These are phyloP conservation scores for Sporisorium reilianum DNA, from an alignment of 1,284 basidiomycete species.

Conservation along the genomic window DNA sequence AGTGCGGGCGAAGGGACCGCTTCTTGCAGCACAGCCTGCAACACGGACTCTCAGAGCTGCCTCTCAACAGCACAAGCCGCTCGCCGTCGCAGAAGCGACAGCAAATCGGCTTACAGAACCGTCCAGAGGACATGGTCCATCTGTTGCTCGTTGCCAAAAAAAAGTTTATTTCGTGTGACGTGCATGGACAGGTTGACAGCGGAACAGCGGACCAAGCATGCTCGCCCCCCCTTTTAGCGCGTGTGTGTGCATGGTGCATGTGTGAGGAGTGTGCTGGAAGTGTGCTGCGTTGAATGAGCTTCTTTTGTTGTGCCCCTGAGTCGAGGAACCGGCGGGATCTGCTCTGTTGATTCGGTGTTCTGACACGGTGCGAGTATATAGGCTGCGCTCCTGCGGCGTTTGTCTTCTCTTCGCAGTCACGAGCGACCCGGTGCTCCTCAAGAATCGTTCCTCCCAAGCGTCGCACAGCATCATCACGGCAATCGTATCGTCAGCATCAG, in stretches of 20 bases:
- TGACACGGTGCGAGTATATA: neutral
- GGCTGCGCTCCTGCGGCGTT: no score
- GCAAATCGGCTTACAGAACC: neutral
- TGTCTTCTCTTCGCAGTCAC: no score
- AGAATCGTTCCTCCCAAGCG: no score
- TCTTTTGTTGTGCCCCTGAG: neutral
- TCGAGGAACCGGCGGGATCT: neutral
- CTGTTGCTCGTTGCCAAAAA: neutral
- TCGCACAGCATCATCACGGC: neutral
- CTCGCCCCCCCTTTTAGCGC: no score
- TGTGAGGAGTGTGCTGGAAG: no score
- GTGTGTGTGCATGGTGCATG: no score
- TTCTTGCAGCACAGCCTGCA: no score
- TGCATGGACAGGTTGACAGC: neutral
- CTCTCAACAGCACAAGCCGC: no score
- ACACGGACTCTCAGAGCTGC: no score
- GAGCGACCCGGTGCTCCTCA: neutral
- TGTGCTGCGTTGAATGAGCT: neutral
- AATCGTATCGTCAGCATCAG: neutral
- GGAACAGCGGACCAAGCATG: no score
- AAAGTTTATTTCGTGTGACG: neutral
- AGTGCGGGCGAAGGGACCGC: no score
- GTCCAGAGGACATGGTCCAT: neutral
- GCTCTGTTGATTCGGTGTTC: neutral
- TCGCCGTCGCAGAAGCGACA: no score